phyloP scores from a whole-genome alignment of 2,329 filamentous ascomycete genomes.

The Epichloe uncinata region DNA sequence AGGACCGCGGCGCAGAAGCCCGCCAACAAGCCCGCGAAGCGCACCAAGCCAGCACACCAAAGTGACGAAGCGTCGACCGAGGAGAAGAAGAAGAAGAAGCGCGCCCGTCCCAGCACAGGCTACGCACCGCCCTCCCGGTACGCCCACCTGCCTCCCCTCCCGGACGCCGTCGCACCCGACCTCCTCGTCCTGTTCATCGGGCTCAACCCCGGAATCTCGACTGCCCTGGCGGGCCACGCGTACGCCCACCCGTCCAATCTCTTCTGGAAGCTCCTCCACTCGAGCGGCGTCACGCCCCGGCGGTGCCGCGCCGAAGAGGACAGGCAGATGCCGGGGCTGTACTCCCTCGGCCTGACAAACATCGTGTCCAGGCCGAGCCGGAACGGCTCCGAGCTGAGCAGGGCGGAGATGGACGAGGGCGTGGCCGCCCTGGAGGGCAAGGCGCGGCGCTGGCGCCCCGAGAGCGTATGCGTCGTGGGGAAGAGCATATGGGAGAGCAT shows the following conservation, averaged over 20 bases:
- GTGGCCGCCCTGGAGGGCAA: slow-evolving; percentile 64
- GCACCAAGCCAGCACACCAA: neutral
- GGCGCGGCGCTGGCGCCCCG: slow-evolving; percentile 53
- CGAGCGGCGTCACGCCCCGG: slow-evolving; percentile 51
- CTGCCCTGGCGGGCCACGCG: slow-evolving; percentile 57
- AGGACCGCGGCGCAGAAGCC: neutral
- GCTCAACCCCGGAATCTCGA: slow-evolving; percentile 65
- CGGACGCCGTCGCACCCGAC: slow-evolving; percentile 49
- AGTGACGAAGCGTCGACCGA: too few species aligned
- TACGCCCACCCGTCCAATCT: slow-evolving; percentile 72
- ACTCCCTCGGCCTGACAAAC: slow-evolving; percentile 73
- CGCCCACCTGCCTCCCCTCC: slow-evolving; percentile 50
- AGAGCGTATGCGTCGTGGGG: slow-evolving; percentile 66
- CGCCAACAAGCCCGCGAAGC: neutral
- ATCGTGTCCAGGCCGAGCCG: slow-evolving; percentile 69
- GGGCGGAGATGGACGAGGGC: slow-evolving; percentile 65
- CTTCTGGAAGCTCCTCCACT: slow-evolving; percentile 63
- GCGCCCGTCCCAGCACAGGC: slow-evolving; percentile 23
- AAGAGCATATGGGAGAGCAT: slow-evolving; percentile 85
- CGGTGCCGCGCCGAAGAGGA: slow-evolving; percentile 49
- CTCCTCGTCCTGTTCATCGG: slow-evolving; percentile 67
- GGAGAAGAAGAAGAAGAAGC: slow-evolving; percentile 11
- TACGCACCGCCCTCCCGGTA: slow-evolving; percentile 64
- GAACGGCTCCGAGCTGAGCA: slow-evolving; percentile 65
- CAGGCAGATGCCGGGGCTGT: slow-evolving; percentile 53